A percentile compares a stretch with the other conserved stretches of the same genome.
Conservation (phyloP, 768 basidiomycete genomes). For the Amanita rubescens region DNA sequence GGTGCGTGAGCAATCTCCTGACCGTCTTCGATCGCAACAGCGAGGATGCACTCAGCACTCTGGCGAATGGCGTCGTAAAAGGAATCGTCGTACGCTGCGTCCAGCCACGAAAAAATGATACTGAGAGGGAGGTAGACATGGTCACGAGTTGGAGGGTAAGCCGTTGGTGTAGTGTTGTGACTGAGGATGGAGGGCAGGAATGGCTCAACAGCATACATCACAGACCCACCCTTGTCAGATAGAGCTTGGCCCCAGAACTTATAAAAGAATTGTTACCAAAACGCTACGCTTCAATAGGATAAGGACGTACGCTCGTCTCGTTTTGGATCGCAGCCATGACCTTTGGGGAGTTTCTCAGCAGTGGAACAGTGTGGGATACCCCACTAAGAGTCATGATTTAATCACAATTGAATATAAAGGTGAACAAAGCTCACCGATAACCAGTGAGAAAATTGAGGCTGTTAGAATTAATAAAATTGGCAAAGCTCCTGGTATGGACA, state of each 20-base stretch:
- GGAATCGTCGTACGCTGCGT: conserved; percentile 12
- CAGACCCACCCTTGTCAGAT: conserved; percentile 7
- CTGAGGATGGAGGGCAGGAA: conserved; percentile 33
- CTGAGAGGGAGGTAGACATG: conserved; percentile 21
- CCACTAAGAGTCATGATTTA: conserved; percentile 9
- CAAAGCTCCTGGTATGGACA: conserved; percentile 26
- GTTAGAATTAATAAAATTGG: conserved; percentile 24
- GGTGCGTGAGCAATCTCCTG: conserved; percentile 26
- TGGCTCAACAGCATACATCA: conserved; percentile 36
- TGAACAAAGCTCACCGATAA: conserved; percentile 8
- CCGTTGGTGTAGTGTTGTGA: conserved; percentile 29
- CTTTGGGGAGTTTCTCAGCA: conserved; percentile 20
- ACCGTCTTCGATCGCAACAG: conserved; percentile 24
- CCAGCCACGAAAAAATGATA: conserved; percentile 18
- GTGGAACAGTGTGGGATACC: conserved; percentile 28
- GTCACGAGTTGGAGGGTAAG: conserved; percentile 33
- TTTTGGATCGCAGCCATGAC: conserved; percentile 28
- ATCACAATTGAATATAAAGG: conserved; percentile 13
- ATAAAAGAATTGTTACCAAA: background rate
- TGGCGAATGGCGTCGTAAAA: conserved; percentile 27
- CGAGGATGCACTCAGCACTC: conserved; percentile 28
- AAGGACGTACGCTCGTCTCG: conserved; percentile 25
- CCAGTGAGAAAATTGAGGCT: conserved; percentile 21
- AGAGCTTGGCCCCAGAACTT: background rate
- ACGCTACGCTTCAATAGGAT: background rate